Evolutionary conservation across 352 stramenopile genomes (phyloP).

Genomic region (Phytopythium ostracodes): DNA sequence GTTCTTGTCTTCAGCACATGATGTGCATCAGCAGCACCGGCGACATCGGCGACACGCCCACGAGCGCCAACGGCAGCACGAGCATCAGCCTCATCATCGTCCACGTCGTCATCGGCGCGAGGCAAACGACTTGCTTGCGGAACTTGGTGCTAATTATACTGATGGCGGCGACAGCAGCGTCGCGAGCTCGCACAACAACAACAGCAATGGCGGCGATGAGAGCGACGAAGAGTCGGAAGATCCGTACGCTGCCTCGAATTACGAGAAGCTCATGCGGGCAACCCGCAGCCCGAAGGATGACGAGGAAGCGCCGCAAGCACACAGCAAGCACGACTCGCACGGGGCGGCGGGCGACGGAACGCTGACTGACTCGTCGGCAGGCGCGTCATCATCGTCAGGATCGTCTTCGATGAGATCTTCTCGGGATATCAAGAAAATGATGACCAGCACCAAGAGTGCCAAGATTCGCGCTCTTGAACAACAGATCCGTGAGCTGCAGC

Average conservation of each 20-base stretch:
- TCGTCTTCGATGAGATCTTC: constrained; percentile 5
- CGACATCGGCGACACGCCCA: neutral
- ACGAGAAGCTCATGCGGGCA: constrained; percentile 53
- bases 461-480: constrained; percentile 54
- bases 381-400: neutral
- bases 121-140: constrained; percentile 3
- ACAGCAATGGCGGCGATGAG: constrained; percentile 9
- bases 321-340: neutral
- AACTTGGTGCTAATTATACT: neutral
- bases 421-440: constrained; percentile 18
- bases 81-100: neutral
- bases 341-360: constrained; percentile 2
- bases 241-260: constrained; percentile 56
- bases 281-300: constrained; percentile 14
- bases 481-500: constrained; percentile 61
- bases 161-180: neutral
- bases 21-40: constrained; percentile 13
- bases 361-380: constrained; percentile 6
- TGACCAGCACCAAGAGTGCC: constrained; percentile 26
- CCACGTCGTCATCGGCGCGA: constrained; percentile 1
- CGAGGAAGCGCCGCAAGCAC: neutral
- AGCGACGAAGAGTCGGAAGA: constrained; percentile 25
- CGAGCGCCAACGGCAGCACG: neutral
- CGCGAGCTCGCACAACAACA: neutral
- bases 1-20: constrained; percentile 49